Conservation (phyloP, 768 basidiomycete genomes). For the Candolleomyces efflorescens region DNA sequence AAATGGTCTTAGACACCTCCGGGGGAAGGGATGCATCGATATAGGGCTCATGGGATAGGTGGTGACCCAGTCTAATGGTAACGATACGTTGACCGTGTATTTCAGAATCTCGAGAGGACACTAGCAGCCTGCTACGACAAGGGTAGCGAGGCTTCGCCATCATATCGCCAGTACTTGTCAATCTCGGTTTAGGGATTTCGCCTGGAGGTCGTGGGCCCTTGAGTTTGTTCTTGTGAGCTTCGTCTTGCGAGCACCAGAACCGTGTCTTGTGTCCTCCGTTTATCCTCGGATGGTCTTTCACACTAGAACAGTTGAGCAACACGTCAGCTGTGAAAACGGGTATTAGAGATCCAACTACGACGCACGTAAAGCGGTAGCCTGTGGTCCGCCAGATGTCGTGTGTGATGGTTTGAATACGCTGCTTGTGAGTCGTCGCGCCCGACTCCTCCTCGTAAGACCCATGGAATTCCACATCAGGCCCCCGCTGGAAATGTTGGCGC, state of each 20-base stretch:
- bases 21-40: conserved; percentile 34
- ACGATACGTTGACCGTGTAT: conserved; percentile 22
- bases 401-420: conserved; percentile 36
- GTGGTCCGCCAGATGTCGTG: conserved; percentile 46
- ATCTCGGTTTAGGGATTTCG: conserved; percentile 29
- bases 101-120: conserved; percentile 36
- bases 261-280: conserved; percentile 47
- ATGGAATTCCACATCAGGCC: conserved; percentile 36
- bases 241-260: conserved; percentile 50
- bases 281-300: conserved; percentile 46
- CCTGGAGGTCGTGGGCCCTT: conserved; percentile 22
- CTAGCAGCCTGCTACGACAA: conserved; percentile 42
- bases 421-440: conserved; percentile 30
- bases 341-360: conserved; percentile 12
- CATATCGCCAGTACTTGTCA: conserved; percentile 31
- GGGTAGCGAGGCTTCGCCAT: conserved; percentile 40
- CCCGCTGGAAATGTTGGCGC: conserved; percentile 26
- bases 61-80: conserved; percentile 42
- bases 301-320: conserved; percentile 21
- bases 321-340: conserved; percentile 1
- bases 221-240: conserved; percentile 37
- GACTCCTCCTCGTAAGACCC: conserved; percentile 33
- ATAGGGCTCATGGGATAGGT: conserved; percentile 40
- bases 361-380: conserved; percentile 47
- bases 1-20: conserved; percentile 31